Evolutionary conservation across 225 moss, liverwort and hornwort species (phyloP), one percentile per base, ranked within the genome.

Genomic region (Takakia lepidozioides): DNA sequence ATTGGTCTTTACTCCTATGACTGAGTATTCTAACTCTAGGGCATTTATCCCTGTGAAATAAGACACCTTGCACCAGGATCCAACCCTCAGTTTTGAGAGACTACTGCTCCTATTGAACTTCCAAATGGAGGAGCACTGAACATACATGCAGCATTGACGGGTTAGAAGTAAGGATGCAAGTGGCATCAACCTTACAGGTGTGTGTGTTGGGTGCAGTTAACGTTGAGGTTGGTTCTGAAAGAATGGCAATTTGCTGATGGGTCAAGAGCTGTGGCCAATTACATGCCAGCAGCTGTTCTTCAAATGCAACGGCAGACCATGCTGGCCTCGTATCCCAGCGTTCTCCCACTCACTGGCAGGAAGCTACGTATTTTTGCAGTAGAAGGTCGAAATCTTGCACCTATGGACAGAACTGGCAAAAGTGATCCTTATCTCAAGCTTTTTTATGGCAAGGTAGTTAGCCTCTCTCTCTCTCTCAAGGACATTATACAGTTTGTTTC

Each of bases 191-290:
- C n/a, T n/a, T n/a, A n/a, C n/a, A n/a, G n/a, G n/a, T n/a, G n/a
- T n/a, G 28, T 42, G 26, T 17, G 8, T 43, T 30, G 10, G 25
- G 37, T 51, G 49, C 95, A 95, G 95, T 63, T 95, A 42, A 82
- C 86, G 10, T 74, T 90, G 53, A 87, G 59, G 56, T 48, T 95
- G 19, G 50, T 52, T 26, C 64, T 95, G 20, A 95, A 87, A 49
- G 95, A 95, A 67, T 95, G 95, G 95, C 95, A 95, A 46, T 95
- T 95, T 67, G 74, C 86, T 25, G 95, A 90, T 61, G 95, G 95
- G 32, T 90, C 95, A 16, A 90, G 71, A 58, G 89, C 89, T 49
- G 87, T 82, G 19, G 82, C 82, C 52, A 90, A 73, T 52, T 95
- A 90, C 37, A 82, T 65, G 34, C 82, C 86, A 20, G 29, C 67